Evolutionary conservation across 164 flowering plant species (phyloP), one percentile per base, ranked within the genome.

Genomic region (Protea cynaroides): DNA sequence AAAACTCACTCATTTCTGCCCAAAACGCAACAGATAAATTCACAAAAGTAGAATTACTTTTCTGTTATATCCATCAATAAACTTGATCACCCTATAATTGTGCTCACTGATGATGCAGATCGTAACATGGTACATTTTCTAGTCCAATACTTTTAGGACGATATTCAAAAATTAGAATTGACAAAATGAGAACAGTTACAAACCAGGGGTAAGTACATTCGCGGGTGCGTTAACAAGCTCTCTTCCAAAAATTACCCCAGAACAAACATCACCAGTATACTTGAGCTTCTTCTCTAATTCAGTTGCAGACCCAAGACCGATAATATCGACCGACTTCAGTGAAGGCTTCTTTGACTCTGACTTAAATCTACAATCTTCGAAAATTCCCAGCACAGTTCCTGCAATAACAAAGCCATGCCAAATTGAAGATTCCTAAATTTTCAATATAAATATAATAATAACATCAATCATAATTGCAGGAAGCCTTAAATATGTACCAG

Each of bases 231-330:
- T 49, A 13, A 49, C 52, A 15, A 49, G 88, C 74, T 83, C 83
- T 71, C 59, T 80, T 40, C 89, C 92, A 55, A 85, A 71, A 17
- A 87, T 82, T 7, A 87, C 71, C 13, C 76, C 89, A 40, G 81
- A 79, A 62, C 84, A 76, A 65, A 83, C 81, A 69, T 83, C 73
- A 71, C 78, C 76, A 6, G 83, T 81, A 62, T 72, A 77, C 74
- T 85, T 83, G 40, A 87, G 81, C 61, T 82, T 83, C 72, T 83
- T 80, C 47, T 87, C 85, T 22, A 83, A 58, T 61, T 87, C 80
- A 65, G 88, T 82, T 59, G 96, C 94, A 72, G 79, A 71, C 61
- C 97, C 97, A 66, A 91, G 82, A 63, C 99, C 96, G 79, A 94
- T 63, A 63, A 94, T 83, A 70, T 91, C 96, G 46, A 94, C 86